Evolutionary conservation across 495 filamentous ascomycete species (phyloP), one percentile per base, ranked within the genome.

Genomic region (Aspergillus coremiiformis): DNA sequence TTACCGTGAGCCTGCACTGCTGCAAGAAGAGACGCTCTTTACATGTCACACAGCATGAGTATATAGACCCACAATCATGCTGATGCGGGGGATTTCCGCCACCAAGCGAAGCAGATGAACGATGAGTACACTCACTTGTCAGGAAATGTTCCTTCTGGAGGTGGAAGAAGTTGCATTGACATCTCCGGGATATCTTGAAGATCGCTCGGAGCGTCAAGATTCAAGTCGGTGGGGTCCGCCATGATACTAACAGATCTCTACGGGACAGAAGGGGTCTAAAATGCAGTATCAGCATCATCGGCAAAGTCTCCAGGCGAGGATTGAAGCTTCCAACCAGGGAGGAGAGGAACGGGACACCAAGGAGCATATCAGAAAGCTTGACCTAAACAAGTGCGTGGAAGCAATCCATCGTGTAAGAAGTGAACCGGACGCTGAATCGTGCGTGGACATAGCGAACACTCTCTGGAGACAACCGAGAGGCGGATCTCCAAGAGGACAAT

Each of bases 171-270:
- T 60, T 73, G 66, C 62, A 73, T 73, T 15, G 67, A 65, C 54
- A 71, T 57, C 17, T 76, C 72, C 39, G 73, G 70, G 59, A 76
- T 75, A 51, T 76, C 73, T 53, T 73, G 70, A 52, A 76, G 69
- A 57, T 76, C 73, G 57, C 70, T 73, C 14, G 70, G 71, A 49
- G 70, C 73, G 55, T 76, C 73, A 44, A 73, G 58, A 58, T 73
- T 74, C 39, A 76, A 60, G 57, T 74, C 73, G 33, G 65, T 58
- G 35, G 69, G 60, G 60, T 73, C 70, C 43, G 71, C 62, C 71
- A 75, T 74, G 55, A 35, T 56, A 55, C 56, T 52, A 51, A 53
- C 42, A 41, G 53, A 56, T 42, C 56, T 58, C 12, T 35, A 37
- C 15, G 19, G 24, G 47, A 35, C 32, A 32, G 35, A n/a, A 45